These are phyloP conservation scores for Aureobasidium sp. DNA, from an alignment of 2,329 filamentous ascomycete genomes.

Conservation along the genomic window DNA sequence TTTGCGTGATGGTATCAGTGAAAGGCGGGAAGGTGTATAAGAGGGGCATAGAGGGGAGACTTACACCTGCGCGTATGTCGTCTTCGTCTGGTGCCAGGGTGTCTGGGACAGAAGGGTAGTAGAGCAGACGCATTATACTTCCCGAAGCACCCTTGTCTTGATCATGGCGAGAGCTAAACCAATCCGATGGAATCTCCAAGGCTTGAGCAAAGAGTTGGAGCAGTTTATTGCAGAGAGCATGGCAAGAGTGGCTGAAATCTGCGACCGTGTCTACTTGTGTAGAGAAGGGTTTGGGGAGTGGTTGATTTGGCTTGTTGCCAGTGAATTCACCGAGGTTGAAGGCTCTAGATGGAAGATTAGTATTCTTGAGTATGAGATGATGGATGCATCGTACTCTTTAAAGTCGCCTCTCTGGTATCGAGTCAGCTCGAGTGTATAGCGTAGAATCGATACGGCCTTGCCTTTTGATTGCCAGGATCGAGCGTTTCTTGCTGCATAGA, in stretches of 20 bases:
- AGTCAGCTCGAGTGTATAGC: not conserved
- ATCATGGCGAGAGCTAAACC: conserved; percentile 58
- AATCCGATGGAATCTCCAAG: conserved; percentile 48
- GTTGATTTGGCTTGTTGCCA: conserved; percentile 62
- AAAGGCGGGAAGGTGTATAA: too few species aligned
- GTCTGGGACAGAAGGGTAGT: conserved; percentile 28
- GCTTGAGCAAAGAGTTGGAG: conserved; percentile 73
- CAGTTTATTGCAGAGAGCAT: conserved; percentile 63
- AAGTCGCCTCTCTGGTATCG: conserved; percentile 63
- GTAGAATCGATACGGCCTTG: conserved; percentile 31
- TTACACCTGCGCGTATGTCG: conserved; percentile 69
- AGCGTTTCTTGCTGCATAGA: conserved; percentile 82
- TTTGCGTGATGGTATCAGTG: not conserved
- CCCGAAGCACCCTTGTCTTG: conserved; percentile 43
- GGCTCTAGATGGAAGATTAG: conserved; percentile 49
- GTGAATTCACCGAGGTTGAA: conserved; percentile 86
- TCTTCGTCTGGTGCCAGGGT: conserved; percentile 40
- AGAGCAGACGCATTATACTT: conserved; percentile 49
- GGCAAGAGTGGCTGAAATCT: conserved; percentile 64
- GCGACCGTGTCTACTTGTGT: conserved; percentile 55
- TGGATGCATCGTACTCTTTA: conserved; percentile 82
- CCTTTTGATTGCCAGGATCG: conserved; percentile 75
- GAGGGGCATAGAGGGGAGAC: not conserved
- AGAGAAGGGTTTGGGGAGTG: conserved; percentile 60
- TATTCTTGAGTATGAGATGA: rapidly evolving